A percentile compares a stretch with the other conserved stretches of the same genome.
Conservation (phyloP, 768 basidiomycete genomes). For the Agaricus sinodeliciosus region DNA sequence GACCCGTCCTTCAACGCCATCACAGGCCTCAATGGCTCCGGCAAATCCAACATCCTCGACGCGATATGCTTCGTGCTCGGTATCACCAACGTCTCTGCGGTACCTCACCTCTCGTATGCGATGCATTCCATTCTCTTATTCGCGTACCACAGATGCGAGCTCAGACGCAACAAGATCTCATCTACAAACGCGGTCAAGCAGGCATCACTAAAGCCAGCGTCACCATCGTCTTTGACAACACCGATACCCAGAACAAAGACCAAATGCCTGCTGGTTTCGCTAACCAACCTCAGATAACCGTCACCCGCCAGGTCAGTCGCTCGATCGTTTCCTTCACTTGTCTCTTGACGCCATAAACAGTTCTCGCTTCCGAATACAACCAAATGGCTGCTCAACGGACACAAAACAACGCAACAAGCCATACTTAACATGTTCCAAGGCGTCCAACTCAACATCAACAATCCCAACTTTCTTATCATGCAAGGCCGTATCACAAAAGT, state of each 20-base stretch:
- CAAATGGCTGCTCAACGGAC: slow-evolving; percentile 95
- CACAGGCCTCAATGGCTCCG: slow-evolving; percentile 91
- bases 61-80: slow-evolving; percentile 99
- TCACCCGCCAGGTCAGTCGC: slow-evolving; percentile 82
- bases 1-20: slow-evolving; percentile 98
- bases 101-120: slow-evolving; percentile 25
- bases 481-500: slow-evolving; percentile 99
- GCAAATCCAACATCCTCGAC: slow-evolving; percentile 98
- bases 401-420: slow-evolving; percentile 79
- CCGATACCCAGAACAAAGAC: slow-evolving; percentile 67
- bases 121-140: slow-evolving; percentile 1
- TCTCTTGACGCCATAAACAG: slow-evolving; percentile 29
- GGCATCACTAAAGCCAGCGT: slow-evolving; percentile 96
- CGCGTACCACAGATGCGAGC: slow-evolving; percentile 69
- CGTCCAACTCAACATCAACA: slow-evolving; percentile 98
- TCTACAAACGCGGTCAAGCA: slow-evolving; percentile 98
- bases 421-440: slow-evolving; percentile 93
- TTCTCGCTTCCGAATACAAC: slow-evolving; percentile 90
- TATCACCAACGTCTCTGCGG: slow-evolving; percentile 94
- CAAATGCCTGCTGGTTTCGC: slow-evolving; percentile 68
- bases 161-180: slow-evolving; percentile 92
- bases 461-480: slow-evolving; percentile 99
- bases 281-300: slow-evolving; percentile 82
- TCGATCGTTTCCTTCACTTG: neutral
- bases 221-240: slow-evolving; percentile 98